Evolutionary conservation across 1,284 basidiomycete species (phyloP), one percentile per base, ranked within the genome.

Genomic region (Grifola frondosa): DNA sequence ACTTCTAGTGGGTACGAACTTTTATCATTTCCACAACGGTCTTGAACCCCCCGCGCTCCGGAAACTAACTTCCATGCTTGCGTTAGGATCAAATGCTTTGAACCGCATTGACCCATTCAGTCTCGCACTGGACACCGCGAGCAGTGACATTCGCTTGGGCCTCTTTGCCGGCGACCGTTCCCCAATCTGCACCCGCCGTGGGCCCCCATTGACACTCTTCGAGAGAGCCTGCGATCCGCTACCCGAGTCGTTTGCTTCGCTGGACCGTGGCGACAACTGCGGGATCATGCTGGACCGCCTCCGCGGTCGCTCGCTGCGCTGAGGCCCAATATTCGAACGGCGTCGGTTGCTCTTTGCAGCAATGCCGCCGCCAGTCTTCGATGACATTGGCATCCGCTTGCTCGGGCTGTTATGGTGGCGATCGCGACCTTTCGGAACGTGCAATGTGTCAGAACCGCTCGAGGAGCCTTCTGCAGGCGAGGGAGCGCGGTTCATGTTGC

Each of bases 211-310:
- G 33, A 51, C 36, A 40, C 54, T 51, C 46, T 58, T 56, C 19
- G 46, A 49, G n/a, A 48, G 13, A 12, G 44, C 32, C 15, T 43
- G 38, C 36, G 49, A 53, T 17, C 47, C 40, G 35, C 42, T 50
- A 30, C 42, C 56, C 8, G 54, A 54, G 8, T 52, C 50, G 16
- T 53, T 54, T 20, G 47, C 57, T 12, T 58, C 59, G 13, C 50
- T 54, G 7, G 40, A 55, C 8, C 64, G 59, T 12, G 76, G 70
- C 11, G 80, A 76, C 30, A 81, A 71, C 52, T 82, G 77, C 10
- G 83, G 82, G 48, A 90, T 86, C 70, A 88, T 64, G 58, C 88
- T 91, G 29, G 88, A 89, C 40, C 88, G 73, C 48, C 87, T 70
- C 50, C 87, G 69, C 13, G 66, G 66, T 61, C 86, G 86, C 62